Conservation (phyloP, 2,329 filamentous ascomycete genomes). For the Coniochaeta hoffmannii region DNA sequence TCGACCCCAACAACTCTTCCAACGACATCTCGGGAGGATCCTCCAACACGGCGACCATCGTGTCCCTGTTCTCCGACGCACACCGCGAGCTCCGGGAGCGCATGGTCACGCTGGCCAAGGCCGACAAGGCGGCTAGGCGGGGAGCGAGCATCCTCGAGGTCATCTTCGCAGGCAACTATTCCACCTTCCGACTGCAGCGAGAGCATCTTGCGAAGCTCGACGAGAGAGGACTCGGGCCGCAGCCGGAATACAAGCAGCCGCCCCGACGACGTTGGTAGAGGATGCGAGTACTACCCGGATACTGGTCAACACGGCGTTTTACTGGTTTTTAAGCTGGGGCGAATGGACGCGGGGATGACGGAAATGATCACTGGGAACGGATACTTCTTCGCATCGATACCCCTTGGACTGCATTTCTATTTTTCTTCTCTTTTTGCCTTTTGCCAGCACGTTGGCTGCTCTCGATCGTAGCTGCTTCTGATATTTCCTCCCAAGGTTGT, state of each 20-base stretch:
- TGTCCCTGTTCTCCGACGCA: slow-evolving; percentile 62
- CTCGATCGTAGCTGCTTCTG: background rate
- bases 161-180: slow-evolving; percentile 73
- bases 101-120: slow-evolving; percentile 43
- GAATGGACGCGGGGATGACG: background rate
- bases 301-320: background rate
- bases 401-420: background rate
- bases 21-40: slow-evolving; percentile 94
- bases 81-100: slow-evolving; percentile 48
- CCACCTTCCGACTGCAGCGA: slow-evolving; percentile 63
- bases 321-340: background rate
- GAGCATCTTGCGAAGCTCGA: slow-evolving; percentile 50
- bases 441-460: background rate
- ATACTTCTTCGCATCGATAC: background rate
- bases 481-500: background rate
- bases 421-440: background rate
- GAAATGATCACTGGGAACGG: background rate
- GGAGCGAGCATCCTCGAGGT: slow-evolving; percentile 58
- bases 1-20: slow-evolving; percentile 76
- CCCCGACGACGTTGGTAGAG: background rate
- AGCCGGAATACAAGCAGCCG: background rate
- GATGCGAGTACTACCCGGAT: background rate
- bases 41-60: slow-evolving; percentile 58
- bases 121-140: slow-evolving; percentile 17
- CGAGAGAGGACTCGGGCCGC: slow-evolving; percentile 18